Evolutionary conservation across 2,329 filamentous ascomycete genomes (phyloP).

Genomic region (Penicillium sclerotigenum): DNA sequence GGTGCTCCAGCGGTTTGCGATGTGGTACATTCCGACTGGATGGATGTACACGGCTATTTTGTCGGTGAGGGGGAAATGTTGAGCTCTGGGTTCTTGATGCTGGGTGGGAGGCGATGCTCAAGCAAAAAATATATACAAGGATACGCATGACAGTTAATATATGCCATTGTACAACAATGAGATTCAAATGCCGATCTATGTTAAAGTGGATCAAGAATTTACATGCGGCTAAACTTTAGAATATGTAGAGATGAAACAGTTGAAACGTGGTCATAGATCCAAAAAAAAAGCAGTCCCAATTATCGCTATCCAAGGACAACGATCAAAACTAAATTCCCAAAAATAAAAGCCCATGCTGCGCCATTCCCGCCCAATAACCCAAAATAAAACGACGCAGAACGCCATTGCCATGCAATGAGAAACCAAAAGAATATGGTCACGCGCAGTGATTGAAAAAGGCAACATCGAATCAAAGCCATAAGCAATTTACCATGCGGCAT

Average conservation of each 20-base stretch:
- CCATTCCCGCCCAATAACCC: slow-evolving; percentile 1
- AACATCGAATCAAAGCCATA: slow-evolving; percentile 3
- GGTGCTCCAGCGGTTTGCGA: neutral
- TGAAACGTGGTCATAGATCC: no score
- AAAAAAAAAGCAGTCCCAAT: no score
- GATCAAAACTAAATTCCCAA: slow-evolving; percentile 1
- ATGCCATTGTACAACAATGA: neutral
- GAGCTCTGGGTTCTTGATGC: neutral
- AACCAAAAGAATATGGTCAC: slow-evolving; percentile 9
- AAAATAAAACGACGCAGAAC: slow-evolving; percentile 9
- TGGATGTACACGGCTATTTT: neutral
- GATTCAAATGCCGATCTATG: slow-evolving; percentile 12
- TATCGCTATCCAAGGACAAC: neutral
- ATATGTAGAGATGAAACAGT: neutral
- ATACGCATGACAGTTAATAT: neutral
- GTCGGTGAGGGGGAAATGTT: neutral
- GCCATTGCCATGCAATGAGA: slow-evolving; percentile 26
- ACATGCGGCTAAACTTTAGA: slow-evolving; percentile 1
- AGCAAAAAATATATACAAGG: neutral
- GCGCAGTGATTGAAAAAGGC: slow-evolving; percentile 5
- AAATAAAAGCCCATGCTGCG: neutral
- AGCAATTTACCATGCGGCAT: slow-evolving; percentile 50
- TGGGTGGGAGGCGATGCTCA: neutral
- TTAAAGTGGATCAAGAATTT: slow-evolving; percentile 18
- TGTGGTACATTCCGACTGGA: slow-evolving; percentile 6